Base-by-base conservation (phyloP, 345 rosid genomes). In the Sisymbrium irio region DNA sequence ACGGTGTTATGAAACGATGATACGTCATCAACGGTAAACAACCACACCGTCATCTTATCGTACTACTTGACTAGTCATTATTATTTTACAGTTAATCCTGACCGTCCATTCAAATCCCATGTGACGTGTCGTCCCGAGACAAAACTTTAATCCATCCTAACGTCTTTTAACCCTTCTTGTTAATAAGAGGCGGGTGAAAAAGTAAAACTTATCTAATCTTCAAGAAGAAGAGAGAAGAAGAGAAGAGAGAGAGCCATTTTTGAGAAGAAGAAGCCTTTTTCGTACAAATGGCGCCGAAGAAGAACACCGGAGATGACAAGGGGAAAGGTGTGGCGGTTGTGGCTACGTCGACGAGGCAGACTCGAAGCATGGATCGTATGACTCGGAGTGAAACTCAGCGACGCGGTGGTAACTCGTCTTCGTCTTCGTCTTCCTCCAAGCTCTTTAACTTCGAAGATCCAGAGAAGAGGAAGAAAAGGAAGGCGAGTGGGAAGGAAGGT, bases 201-300 rank as follows among this genome's bases (percentile, higher is more conserved):
- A 27, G 18, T 25, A 10, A 27, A 13, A 41, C n/a, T n/a, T 14
- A 45, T 32, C 1, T 49, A 50, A 50, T 49, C 54, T 28, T 3
- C 2, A 28, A 37, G 41, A 37, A 11, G 13, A 37, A n/a, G n/a
- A n/a, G n/a, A n/a, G n/a, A 10, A 37, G 4, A 10, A 37, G 41
- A 39, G 42, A 12, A 53, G 10, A 11, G 53, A 25, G 7, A 50
- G 55, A 22, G 28, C 28, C 28, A 27, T 27, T 27, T 27, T 0
- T 27, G n/a, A 12, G 20, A 20, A 4, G 7, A 50, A 35, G 6
- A 35, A 13, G 57, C 5, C 2, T 27, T 13, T 13, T 49, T 28
- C n/a, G 28, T 51, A 19, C 2, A 27, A 54, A 61, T 74, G 79
- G 69, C 79, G 49, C 78, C 73, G 44, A 15, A 14, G 49, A 59